Base-by-base conservation (phyloP, 1,284 basidiomycete genomes). In the Hymenochaete sp. region DNA sequence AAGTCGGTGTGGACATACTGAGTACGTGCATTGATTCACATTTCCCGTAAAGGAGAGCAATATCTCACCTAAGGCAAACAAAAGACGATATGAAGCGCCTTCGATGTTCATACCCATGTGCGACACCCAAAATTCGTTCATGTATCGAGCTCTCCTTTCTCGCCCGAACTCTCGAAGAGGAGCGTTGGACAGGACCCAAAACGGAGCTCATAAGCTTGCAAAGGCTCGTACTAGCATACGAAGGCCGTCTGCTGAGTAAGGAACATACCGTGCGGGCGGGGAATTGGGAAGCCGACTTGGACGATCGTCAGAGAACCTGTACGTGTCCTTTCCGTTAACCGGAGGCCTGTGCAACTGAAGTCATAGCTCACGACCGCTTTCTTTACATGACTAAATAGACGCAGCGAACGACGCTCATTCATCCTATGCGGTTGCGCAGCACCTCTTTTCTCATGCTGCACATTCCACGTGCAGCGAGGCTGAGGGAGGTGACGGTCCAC, bases 1-100 rank as follows among this genome's bases (percentile, higher is more conserved):
- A 87, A 60, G 70, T 73, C 3, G 84, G 84, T 22, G 80, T 84
- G 44, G 75, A 68, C 14, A 85, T 87, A n/a, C 73, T 77, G 61
- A 57, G 82, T 79, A 52, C 55, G 71, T 59, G 44, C 37, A 24
- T 41, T 21, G 38, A 38, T 33, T 11, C 11, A 41, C 22, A 22
- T 32, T 31, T 33, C 13, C 28, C 9, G 10, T 6, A 36, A 38
- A 26, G 13, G 14, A 37, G 53, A 13, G 54, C 35, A 22, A 18
- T 41, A 25, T 46, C 26, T 27, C 24, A 10, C 16, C 41, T 16
- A 45, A 86, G 83, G 68, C 53, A 83, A 87, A 53, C 73, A 70
- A 47, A 64, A 68, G 56, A 86, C 85, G 56, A 56, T 87, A 5
- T 75, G 66, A 57, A 65, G 49, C 28, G 81, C 86, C 50, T 72